phyloP scores from a whole-genome alignment of 148 eudicot species.

The Fallopia convolvulus region DNA sequence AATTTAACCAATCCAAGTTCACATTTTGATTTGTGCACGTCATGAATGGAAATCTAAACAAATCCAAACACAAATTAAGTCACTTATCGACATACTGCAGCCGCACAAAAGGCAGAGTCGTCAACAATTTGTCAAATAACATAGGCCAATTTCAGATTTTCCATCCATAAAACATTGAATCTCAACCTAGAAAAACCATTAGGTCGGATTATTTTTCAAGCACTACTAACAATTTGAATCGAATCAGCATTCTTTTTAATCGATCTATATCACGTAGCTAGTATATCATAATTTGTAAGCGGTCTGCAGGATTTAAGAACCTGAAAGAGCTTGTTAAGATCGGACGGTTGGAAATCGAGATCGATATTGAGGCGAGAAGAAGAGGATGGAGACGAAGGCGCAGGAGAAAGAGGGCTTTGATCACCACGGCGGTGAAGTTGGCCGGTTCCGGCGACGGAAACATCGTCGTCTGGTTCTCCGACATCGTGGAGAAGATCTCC shows the following conservation, averaged over 20 bases:
- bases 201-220: neutral
- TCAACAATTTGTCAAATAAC: neutral
- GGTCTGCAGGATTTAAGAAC: slow-evolving; percentile 17
- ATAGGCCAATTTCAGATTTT: neutral
- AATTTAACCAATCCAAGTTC: neutral
- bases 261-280: neutral
- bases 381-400: slow-evolving; percentile 16
- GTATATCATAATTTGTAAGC: neutral
- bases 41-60: neutral
- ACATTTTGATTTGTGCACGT: neutral
- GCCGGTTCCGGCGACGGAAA: neutral
- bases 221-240: neutral
- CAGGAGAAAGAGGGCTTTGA: slow-evolving; percentile 16
- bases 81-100: neutral
- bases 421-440: slow-evolving; percentile 12
- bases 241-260: neutral
- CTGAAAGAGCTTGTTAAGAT: slow-evolving; percentile 62
- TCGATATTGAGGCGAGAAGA: slow-evolving; percentile 11
- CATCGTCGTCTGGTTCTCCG: slow-evolving; percentile 30
- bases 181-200: neutral
- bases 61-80: neutral
- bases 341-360: slow-evolving; percentile 36
- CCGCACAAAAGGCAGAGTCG: neutral
- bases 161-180: neutral
- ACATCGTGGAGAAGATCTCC: slow-evolving; percentile 74